Evolutionary conservation across 345 rosid genomes (phyloP).

Genomic region (Lepidium sativum): DNA sequence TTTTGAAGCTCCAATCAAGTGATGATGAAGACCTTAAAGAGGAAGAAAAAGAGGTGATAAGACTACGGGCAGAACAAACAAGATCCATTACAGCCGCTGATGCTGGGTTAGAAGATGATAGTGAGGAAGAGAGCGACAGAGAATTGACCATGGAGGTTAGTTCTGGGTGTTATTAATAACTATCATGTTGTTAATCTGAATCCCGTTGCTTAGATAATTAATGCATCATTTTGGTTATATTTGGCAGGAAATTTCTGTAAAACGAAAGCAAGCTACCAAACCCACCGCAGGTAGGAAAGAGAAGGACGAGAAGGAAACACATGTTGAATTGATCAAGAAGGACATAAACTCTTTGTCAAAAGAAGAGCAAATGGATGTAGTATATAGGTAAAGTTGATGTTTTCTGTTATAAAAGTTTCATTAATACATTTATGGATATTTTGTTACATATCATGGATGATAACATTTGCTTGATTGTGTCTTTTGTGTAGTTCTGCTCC

Average conservation of each 20-base stretch:
- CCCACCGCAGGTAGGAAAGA: constrained; percentile 20
- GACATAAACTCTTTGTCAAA: constrained; percentile 68
- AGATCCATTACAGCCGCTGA: constrained; percentile 50
- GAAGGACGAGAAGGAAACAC: constrained; percentile 23
- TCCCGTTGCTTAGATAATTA: constrained; percentile 8
- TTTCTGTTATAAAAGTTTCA: background rate
- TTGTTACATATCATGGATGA: background rate
- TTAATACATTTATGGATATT: background rate
- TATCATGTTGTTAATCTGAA: background rate
- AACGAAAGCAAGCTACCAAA: constrained; percentile 30
- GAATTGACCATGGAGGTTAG: constrained; percentile 73
- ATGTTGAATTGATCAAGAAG: constrained; percentile 52
- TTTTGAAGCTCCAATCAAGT: constrained; percentile 54
- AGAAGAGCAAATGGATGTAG: constrained; percentile 87
- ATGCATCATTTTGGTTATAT: background rate
- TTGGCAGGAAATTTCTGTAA: constrained; percentile 48
- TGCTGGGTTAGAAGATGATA: constrained; percentile 55
- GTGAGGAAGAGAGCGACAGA: constrained; percentile 41
- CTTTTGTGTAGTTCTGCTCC: constrained; percentile 71
- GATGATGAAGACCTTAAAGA: constrained; percentile 62
- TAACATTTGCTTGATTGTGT: background rate
- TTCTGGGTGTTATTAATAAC: background rate
- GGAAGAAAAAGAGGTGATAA: constrained; percentile 61
- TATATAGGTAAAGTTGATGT: constrained; percentile 44
- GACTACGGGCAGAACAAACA: constrained; percentile 43